These are phyloP conservation scores for Alternaria dauci DNA, from an alignment of 2,329 filamentous ascomycete species.

Conservation along the genomic window DNA sequence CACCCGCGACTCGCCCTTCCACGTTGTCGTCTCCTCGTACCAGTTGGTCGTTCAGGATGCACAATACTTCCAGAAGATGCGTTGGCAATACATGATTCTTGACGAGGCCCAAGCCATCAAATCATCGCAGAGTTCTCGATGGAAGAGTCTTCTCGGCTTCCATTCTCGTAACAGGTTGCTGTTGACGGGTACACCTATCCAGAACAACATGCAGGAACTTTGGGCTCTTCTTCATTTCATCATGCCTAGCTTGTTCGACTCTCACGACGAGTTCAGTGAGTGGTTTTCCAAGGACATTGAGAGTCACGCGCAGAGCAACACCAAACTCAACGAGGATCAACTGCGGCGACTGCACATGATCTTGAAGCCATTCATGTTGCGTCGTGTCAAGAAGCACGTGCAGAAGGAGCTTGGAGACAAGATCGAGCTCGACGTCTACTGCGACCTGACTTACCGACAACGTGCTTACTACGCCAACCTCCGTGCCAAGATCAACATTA, in stretches of 20 bases:
- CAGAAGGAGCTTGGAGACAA: slow-evolving; percentile 99
- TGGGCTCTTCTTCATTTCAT: slow-evolving; percentile 99
- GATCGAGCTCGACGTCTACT: slow-evolving; percentile 96
- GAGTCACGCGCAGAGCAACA: slow-evolving; percentile 97
- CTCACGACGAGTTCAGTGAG: slow-evolving; percentile 89
- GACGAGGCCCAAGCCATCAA: slow-evolving; percentile 99
- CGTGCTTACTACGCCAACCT: slow-evolving; percentile 91
- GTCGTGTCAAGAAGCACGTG: slow-evolving; percentile 99
- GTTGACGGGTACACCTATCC: slow-evolving; percentile 95
- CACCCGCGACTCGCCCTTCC: slow-evolving; percentile 90
- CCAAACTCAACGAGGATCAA: slow-evolving; percentile 99
- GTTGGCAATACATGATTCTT: slow-evolving; percentile 99
- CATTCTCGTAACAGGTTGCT: slow-evolving; percentile 93
- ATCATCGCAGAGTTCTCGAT: slow-evolving; percentile 92
- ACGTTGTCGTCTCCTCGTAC: slow-evolving; percentile 96
- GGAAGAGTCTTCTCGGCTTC: slow-evolving; percentile 94
- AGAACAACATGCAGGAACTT: slow-evolving; percentile 99
- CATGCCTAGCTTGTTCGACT: slow-evolving; percentile 98
- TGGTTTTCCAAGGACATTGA: slow-evolving; percentile 98
- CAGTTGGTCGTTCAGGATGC: slow-evolving; percentile 96
- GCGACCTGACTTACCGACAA: slow-evolving; percentile 94
- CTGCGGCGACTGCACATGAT: slow-evolving; percentile 98
- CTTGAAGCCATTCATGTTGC: slow-evolving; percentile 98
- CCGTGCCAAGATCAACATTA: slow-evolving; percentile 96
- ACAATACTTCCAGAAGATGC: slow-evolving; percentile 98